Conservation (phyloP, 208 protist species). For the Leishmania amazonensis region DNA sequence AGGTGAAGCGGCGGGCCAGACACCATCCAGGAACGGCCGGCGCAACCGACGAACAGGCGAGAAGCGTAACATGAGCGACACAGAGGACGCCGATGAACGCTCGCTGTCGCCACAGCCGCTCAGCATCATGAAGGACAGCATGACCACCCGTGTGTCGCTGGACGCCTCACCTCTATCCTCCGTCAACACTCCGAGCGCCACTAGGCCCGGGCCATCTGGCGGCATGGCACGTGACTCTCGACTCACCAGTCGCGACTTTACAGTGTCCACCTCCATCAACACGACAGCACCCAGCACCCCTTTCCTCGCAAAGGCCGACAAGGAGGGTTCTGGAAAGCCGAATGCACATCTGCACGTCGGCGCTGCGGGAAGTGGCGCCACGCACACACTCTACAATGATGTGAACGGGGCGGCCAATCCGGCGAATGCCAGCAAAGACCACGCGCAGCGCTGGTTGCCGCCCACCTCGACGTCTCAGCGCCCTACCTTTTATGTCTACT, state of each 20-base stretch:
- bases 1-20: not conserved
- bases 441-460: not conserved
- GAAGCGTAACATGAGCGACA: not conserved
- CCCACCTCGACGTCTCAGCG: conserved; percentile 8
- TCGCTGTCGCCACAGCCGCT: conserved; percentile 13
- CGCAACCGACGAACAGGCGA: not conserved
- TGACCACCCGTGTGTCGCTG: conserved; percentile 5
- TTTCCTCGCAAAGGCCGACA: not conserved
- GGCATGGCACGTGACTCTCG: not conserved
- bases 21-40: not conserved
- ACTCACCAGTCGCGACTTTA: conserved; percentile 19
- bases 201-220: not conserved
- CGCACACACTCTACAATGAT: not conserved
- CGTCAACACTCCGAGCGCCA: not conserved
- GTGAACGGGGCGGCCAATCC: not conserved
- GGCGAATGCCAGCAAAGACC: not conserved
- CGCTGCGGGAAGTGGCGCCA: not conserved
- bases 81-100: conserved; percentile 10
- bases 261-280: conserved; percentile 4
- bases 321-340: not conserved
- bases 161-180: not conserved
- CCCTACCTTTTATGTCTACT: conserved; percentile 64
- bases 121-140: conserved; percentile 21
- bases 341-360: not conserved
- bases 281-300: not conserved